Evolutionary conservation across 2,329 filamentous ascomycete genomes (phyloP).

Genomic region (Westerdykella ornata): DNA sequence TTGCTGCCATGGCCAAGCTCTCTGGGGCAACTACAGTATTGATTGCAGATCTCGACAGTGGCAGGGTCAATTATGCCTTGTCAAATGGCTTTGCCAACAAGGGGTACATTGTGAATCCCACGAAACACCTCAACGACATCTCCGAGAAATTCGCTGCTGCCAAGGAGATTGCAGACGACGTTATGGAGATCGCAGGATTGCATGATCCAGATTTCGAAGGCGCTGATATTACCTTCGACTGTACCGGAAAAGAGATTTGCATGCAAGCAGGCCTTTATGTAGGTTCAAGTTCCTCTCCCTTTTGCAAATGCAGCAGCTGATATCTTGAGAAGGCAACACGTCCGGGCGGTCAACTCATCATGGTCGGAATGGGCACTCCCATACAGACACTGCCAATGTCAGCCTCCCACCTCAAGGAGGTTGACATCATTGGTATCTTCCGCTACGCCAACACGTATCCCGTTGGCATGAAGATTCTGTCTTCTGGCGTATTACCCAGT

Average conservation of each 20-base stretch:
- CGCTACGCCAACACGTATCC: constrained; percentile 51
- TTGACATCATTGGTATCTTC: constrained; percentile 54
- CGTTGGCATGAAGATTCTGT: constrained; percentile 48
- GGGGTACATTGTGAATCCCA: constrained; percentile 30
- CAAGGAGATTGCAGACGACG: constrained; percentile 32
- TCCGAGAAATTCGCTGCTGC: constrained; percentile 29
- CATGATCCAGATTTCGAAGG: constrained; percentile 36
- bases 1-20: constrained; percentile 37
- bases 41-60: constrained; percentile 38
- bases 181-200: constrained; percentile 33
- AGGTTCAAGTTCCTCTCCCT: constrained; percentile 19
- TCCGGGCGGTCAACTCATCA: constrained; percentile 48
- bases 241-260: constrained; percentile 39
- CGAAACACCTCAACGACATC: constrained; percentile 21
- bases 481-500: constrained; percentile 44
- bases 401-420: constrained; percentile 50
- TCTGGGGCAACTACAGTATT: constrained; percentile 38
- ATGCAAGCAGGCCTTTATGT: constrained; percentile 41
- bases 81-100: constrained; percentile 36
- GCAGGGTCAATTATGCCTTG: constrained; percentile 37
- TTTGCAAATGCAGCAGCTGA: background rate
- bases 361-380: constrained; percentile 53
- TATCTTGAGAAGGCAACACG: constrained; percentile 33
- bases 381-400: constrained; percentile 50
- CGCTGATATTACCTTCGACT: constrained; percentile 39